These are phyloP conservation scores for Pseudozyma thailandica DNA, from an alignment of 1,284 basidiomycete genomes.

Conservation along the genomic window DNA sequence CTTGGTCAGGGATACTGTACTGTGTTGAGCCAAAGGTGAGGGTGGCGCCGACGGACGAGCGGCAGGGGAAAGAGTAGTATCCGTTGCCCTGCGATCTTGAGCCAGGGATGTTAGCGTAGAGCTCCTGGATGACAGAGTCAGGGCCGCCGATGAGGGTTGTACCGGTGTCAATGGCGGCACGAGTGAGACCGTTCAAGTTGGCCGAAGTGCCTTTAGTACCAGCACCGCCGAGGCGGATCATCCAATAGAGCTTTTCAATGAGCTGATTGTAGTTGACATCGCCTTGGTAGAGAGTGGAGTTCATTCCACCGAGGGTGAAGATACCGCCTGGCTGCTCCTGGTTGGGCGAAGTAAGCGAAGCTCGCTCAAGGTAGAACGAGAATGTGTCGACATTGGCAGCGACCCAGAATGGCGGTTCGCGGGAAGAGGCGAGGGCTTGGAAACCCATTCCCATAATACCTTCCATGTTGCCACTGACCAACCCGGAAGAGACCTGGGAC, in stretches of 20 bases:
- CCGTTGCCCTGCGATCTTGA: constrained; percentile 39
- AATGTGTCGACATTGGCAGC: constrained; percentile 39
- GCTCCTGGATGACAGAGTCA: constrained; percentile 31
- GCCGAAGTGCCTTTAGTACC: constrained; percentile 22
- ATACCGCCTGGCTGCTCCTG: constrained; percentile 40
- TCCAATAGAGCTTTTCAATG: constrained; percentile 52
- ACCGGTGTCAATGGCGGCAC: constrained; percentile 64
- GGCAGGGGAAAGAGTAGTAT: constrained; percentile 63
- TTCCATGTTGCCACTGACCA: constrained; percentile 27
- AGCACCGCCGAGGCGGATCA: constrained; percentile 49
- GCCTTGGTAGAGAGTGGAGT: constrained; percentile 50
- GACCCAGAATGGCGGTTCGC: constrained; percentile 49
- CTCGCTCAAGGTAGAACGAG: constrained; percentile 54
- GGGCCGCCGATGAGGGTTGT: constrained; percentile 65
- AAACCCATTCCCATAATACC: constrained; percentile 62
- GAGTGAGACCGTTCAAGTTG: constrained; percentile 24
- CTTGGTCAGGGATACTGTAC: constrained; percentile 48
- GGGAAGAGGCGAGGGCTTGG: constrained; percentile 27
- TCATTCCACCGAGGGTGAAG: constrained; percentile 59
- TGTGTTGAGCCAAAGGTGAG: constrained; percentile 53
- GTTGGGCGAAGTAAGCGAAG: constrained; percentile 17
- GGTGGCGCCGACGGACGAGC: constrained; percentile 35
- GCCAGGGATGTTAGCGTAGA: constrained; percentile 58
- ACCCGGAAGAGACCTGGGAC: constrained; percentile 25
- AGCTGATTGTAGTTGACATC: constrained; percentile 50